phyloP scores from a whole-genome alignment of 1,284 basidiomycete species.

The Fomitopsis schrenkii region DNA sequence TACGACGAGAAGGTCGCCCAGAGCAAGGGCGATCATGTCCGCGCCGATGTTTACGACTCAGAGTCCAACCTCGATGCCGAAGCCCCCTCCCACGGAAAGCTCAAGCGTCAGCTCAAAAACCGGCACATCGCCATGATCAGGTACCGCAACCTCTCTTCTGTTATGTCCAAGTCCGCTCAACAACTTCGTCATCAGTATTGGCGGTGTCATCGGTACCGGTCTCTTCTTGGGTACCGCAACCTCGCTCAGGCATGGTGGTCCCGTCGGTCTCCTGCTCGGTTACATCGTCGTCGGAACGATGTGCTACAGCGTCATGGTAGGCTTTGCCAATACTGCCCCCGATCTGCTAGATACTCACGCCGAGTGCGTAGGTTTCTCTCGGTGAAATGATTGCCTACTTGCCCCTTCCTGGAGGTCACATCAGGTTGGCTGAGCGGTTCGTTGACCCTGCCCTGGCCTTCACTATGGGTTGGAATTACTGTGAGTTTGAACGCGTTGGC shows the following conservation, averaged over 20 bases:
- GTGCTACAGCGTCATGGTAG: constrained; percentile 45
- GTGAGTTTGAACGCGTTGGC: constrained; percentile 15
- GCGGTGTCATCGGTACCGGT: constrained; percentile 72
- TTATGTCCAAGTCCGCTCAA: background rate
- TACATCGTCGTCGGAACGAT: constrained; percentile 59
- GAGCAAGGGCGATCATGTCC: constrained; percentile 12
- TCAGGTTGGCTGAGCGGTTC: constrained; percentile 66
- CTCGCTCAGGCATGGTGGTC: constrained; percentile 53
- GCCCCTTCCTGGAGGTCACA: constrained; percentile 68
- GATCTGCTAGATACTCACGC: background rate
- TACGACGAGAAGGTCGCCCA: constrained; percentile 8
- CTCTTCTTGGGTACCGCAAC: constrained; percentile 64
- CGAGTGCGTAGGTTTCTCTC: constrained; percentile 34
- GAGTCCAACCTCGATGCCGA: constrained; percentile 11
- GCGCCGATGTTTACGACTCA: constrained; percentile 15
- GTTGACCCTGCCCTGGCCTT: constrained; percentile 68
- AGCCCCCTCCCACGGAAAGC: constrained; percentile 11
- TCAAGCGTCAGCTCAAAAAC: constrained; percentile 35
- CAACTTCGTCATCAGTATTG: constrained; percentile 25
- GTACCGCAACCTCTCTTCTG: constrained; percentile 9
- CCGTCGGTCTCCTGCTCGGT: constrained; percentile 59
- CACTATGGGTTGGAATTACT: constrained; percentile 71
- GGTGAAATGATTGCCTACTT: constrained; percentile 68
- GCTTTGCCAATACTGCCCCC: background rate
- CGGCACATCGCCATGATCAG: constrained; percentile 38